Base-by-base conservation (phyloP, 2,329 filamentous ascomycete genomes). In the Talaromyces piceae region DNA sequence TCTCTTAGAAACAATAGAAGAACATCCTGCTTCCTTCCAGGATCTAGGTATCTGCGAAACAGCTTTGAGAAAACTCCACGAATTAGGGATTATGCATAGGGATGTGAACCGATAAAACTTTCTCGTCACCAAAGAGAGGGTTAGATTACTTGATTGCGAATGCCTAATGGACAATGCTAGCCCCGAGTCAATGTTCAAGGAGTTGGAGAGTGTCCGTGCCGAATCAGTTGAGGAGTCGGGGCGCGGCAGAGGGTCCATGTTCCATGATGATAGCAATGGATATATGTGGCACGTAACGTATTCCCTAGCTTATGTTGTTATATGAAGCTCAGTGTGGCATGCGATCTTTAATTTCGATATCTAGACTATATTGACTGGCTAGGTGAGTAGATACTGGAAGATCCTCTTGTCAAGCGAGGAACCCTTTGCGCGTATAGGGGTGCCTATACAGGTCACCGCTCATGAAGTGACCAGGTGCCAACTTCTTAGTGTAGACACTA, bases 71-170 rank as follows among this genome's bases (percentile, higher is more conserved):
- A 58, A 57, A 28, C 50, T 56, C 9, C 43, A 55, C 43, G 33
- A 30, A 31, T 46, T 56, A 22, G 53, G 45, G 3, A 33, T 69
- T 41, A 23, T 67, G 26, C 66, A 71, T 58, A 65, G 67, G 12
- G 70, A 72, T 55, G 59, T 65, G 28, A 71, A 72, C 55, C 61
- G 63, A 49, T 61, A 70, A 50, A 73, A 69, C 56, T 72, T 71
- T 54, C 52, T 72, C 44, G 57, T 68, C 47, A 50, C 47, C 0
- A 44, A 43, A 12, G 37, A 50, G 5, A 39, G 47, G 30, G 39
- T 28, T 12, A 50, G 45, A 23, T 22, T 50, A 13, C 22, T 50
- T 22, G 47, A 50, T 25, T 44, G 44, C 45, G 47, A 50, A 28
- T 18, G 25, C 45, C 16, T 50, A n/a, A 26, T 30, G 43, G 47